Conservation (phyloP, 176 grass and related monocot genomes). For the Juncus effusus region DNA sequence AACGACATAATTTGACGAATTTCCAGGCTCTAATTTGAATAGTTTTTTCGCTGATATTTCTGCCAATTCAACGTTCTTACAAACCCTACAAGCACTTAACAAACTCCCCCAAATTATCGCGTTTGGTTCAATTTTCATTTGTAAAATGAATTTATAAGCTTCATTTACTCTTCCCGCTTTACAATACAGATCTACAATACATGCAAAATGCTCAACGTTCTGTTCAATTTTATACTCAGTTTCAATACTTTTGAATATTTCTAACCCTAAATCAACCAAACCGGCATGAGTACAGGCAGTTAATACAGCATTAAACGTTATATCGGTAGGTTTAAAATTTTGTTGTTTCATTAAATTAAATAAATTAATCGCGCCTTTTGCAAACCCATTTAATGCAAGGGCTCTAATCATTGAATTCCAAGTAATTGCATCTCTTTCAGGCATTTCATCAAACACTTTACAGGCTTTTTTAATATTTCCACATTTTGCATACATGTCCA, state of each 20-base stretch:
- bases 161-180: constrained; percentile 53
- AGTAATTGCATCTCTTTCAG: constrained; percentile 57
- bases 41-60: constrained; percentile 49
- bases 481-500: constrained; percentile 75
- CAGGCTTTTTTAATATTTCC: constrained; percentile 57
- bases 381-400: constrained; percentile 66
- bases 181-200: constrained; percentile 70
- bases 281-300: constrained; percentile 74
- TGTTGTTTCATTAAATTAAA: constrained; percentile 45
- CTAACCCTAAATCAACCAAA: constrained; percentile 55
- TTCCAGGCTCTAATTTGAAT: constrained; percentile 48
- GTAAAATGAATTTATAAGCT: constrained; percentile 63
- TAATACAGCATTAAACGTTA: constrained; percentile 62
- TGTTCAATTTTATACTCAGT: constrained; percentile 30
- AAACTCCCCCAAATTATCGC: constrained; percentile 66
- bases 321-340: constrained; percentile 48
- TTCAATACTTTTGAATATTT: constrained; percentile 53
- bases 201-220: constrained; percentile 86
- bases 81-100: constrained; percentile 63
- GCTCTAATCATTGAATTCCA: constrained; percentile 92
- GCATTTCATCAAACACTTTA: constrained; percentile 52
- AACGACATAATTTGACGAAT: constrained; percentile 63
- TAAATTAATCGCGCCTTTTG: constrained; percentile 43
- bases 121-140: constrained; percentile 69
- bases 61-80: constrained; percentile 48